Conservation (phyloP, 441 rosid genomes). For the Erodium trifolium region DNA sequence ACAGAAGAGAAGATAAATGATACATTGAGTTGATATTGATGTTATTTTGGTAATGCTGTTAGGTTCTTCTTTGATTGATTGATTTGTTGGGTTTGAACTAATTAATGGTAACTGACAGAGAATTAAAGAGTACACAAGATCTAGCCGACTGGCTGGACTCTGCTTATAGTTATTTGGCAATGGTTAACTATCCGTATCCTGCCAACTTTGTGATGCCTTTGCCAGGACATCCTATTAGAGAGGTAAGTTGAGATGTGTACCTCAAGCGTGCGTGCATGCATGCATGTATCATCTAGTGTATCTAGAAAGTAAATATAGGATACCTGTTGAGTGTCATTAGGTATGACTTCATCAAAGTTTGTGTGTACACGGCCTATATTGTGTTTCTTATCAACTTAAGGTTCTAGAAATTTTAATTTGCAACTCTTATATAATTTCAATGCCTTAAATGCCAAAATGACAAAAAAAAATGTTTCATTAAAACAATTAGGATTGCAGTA, state of each 20-base stretch:
- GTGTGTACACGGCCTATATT: background rate
- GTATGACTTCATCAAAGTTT: background rate
- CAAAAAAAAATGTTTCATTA: background rate
- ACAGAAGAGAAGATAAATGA: background rate
- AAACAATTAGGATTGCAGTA: background rate
- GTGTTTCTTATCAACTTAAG: background rate
- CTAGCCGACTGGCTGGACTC: slow-evolving; percentile 66
- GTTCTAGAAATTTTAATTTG: background rate
- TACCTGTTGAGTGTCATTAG: background rate
- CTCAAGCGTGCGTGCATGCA: background rate
- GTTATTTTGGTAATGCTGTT: background rate
- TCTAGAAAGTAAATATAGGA: background rate
- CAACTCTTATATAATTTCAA: background rate
- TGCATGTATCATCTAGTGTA: background rate
- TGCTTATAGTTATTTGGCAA: slow-evolving; percentile 86
- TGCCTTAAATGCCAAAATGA: background rate
- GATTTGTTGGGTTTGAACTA: slow-evolving; percentile 12
- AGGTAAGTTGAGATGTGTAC: slow-evolving; percentile 35
- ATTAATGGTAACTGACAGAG: slow-evolving; percentile 33
- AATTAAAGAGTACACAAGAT: slow-evolving; percentile 43
- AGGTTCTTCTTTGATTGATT: background rate
- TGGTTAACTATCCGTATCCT: slow-evolving; percentile 82
- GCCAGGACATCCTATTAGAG: slow-evolving; percentile 80
- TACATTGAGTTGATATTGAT: slow-evolving; percentile 5
- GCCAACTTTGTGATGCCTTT: slow-evolving; percentile 78